phyloP scores from a whole-genome alignment of 257 asterid genomes.

The Leptodermis oblonga region DNA sequence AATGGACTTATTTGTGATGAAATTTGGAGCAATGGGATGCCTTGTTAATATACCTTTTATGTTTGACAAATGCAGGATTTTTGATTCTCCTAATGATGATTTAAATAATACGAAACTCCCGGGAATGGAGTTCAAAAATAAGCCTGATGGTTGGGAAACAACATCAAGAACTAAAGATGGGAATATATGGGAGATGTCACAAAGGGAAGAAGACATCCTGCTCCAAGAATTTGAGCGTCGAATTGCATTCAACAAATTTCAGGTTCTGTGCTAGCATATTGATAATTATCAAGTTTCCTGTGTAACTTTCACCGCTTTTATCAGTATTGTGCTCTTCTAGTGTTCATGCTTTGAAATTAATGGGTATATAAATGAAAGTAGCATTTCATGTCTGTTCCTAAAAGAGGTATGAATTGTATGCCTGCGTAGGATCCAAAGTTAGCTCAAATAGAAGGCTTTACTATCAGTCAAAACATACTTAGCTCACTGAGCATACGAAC shows the following conservation, averaged over 20 bases:
- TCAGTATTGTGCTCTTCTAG: not conserved
- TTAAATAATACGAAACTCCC: slow-evolving; percentile 36
- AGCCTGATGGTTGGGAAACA: slow-evolving; percentile 95
- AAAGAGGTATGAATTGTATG: not conserved
- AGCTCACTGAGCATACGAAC: not conserved
- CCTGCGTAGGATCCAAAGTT: too few species aligned
- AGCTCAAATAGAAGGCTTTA: not conserved
- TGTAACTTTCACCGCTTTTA: not conserved
- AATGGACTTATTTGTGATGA: not conserved
- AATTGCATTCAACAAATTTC: slow-evolving; percentile 84
- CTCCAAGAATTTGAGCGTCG: slow-evolving; percentile 97
- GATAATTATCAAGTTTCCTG: not conserved
- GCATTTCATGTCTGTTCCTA: not conserved
- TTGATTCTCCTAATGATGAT: slow-evolving; percentile 62
- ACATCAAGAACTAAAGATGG: slow-evolving; percentile 63
- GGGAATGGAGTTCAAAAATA: slow-evolving; percentile 59
- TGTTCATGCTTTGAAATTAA: not conserved
- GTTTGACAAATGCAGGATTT: slow-evolving; percentile 50
- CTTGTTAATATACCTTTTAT: not conserved
- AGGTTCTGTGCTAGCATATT: slow-evolving; percentile 37
- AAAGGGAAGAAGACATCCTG: slow-evolving; percentile 87
- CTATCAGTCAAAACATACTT: not conserved
- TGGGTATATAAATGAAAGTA: not conserved
- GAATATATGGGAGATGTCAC: slow-evolving; percentile 90
- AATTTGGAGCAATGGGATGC: not conserved